A percentile compares a stretch with the other conserved stretches of the same genome.
Evolutionary conservation across 2,329 filamentous ascomycete genomes (phyloP).

Genomic region (Venturia oleaginea): DNA sequence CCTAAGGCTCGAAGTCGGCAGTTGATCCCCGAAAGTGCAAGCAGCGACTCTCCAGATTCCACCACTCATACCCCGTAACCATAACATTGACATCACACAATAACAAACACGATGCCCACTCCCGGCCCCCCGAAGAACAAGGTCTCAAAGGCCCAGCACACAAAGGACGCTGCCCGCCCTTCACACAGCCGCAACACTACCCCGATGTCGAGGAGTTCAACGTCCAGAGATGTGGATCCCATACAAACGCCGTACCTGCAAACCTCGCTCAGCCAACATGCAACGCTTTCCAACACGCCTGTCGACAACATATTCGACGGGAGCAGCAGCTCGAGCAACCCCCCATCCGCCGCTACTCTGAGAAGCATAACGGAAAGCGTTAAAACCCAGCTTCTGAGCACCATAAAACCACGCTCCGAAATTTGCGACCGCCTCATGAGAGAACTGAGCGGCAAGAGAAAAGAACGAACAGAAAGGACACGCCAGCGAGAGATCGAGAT

Average conservation of each 20-base stretch:
- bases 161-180: conserved; percentile 42
- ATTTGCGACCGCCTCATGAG: conserved; percentile 68
- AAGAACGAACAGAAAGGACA: conserved; percentile 49
- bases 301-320: conserved; percentile 64
- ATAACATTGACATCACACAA: not conserved
- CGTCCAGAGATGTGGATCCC: conserved; percentile 33
- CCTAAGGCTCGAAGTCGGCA: no score
- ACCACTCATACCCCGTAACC: no score
- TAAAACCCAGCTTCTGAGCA: conserved; percentile 43
- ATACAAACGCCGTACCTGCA: conserved; percentile 52
- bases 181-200: conserved; percentile 72
- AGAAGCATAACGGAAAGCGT: conserved; percentile 57
- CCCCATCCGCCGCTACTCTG: conserved; percentile 53
- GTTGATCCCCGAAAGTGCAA: no score
- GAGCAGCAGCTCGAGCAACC: conserved; percentile 41
- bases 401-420: conserved; percentile 44
- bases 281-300: conserved; percentile 43
- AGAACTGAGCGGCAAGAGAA: conserved; percentile 55
- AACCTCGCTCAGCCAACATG: conserved; percentile 45
- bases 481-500: conserved; percentile 41
- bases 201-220: conserved; percentile 47
- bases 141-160: conserved; percentile 33
- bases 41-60: no score
- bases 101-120: not conserved
- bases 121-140: conserved; percentile 40